Base-by-base conservation (phyloP, 176 grass and related monocot genomes). In the Juncus inflexus region DNA sequence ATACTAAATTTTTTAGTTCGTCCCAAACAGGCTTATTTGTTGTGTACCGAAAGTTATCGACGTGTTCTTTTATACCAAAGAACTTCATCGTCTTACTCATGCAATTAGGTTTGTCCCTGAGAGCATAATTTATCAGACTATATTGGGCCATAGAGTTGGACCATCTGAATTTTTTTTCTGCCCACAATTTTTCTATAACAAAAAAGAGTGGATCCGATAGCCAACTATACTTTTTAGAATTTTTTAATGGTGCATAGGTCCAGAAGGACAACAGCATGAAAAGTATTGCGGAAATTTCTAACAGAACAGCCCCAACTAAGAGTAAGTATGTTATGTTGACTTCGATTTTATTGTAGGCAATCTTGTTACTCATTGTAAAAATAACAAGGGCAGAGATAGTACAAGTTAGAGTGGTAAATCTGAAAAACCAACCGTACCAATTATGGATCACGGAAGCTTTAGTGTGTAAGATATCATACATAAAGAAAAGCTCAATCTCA, bases 211-310 rank as follows among this genome's bases (percentile, higher is more conserved):
- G 19, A 28, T 28, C 19, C 19, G 19, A 28, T 28, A 28, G 19
- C 19, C 19, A 28, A 28, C 19, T 28, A 28, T 28, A 28, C 19
- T 28, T 28, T 28, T 28, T 28, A 28, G 2, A 81, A 7, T 55
- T 63, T n/a, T 58, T 41, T 9, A 80, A 28, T 37, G 12, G 40
- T 15, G 66, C 73, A n/a, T 77, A 76, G 0, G 78, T 72, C 83
- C 78, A 77, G 74, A 77, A 74, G 19, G 77, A 80, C 28, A 81
- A 3, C 1, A 86, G 62, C 65, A 86, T 74, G 74, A 81, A 77
- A 28, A 41, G 60, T 8, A 86, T 61, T 40, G 83, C 83, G 9
- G 42, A 65, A 36, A 73, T 37, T 55, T 81, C 83, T 8, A 86
- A 38, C 53, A 38, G 70, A 51, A 78, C 16, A 1, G 78, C 78